A percentile compares a stretch with the other conserved stretches of the same genome.
Conservation (phyloP, 352 stramenopile genomes). For the Nothophytophthora sp. region DNA sequence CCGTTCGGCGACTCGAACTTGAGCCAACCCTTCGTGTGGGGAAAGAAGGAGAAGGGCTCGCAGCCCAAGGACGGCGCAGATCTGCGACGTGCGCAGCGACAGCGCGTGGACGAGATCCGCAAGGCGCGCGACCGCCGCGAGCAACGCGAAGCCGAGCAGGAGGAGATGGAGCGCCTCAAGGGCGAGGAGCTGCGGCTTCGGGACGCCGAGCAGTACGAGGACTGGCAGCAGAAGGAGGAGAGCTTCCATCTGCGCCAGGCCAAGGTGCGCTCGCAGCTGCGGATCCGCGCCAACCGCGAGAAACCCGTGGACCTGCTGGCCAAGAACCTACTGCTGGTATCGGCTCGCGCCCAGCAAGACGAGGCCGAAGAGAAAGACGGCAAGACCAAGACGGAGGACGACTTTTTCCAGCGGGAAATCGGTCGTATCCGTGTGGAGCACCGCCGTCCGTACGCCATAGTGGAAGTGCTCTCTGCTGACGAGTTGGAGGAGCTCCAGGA, state of each 20-base stretch:
- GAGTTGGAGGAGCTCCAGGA: slow-evolving; percentile 83
- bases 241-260: slow-evolving; percentile 96
- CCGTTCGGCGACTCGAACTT: slow-evolving; percentile 98
- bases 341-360: slow-evolving; percentile 59
- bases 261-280: slow-evolving; percentile 88
- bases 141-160: slow-evolving; percentile 88
- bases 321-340: slow-evolving; percentile 99
- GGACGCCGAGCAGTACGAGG: slow-evolving; percentile 96
- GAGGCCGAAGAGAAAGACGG: slow-evolving; percentile 63
- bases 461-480: slow-evolving; percentile 80
- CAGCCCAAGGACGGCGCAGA: slow-evolving; percentile 27
- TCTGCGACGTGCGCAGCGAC: slow-evolving; percentile 56
- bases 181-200: slow-evolving; percentile 95
- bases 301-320: slow-evolving; percentile 96
- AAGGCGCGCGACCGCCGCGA: slow-evolving; percentile 93
- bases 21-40: slow-evolving; percentile 97
- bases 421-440: slow-evolving; percentile 82
- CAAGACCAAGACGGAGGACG: slow-evolving; percentile 40
- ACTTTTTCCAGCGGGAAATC: slow-evolving; percentile 36
- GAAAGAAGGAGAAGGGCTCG: slow-evolving; percentile 97
- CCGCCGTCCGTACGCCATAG: slow-evolving; percentile 57
- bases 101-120: slow-evolving; percentile 95
- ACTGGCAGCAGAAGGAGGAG: slow-evolving; percentile 99
- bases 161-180: slow-evolving; percentile 96
- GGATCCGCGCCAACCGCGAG: slow-evolving; percentile 90